Conservation (phyloP, 1,139 yeast genomes). For the Nakaseomyces uthaithaninus region DNA sequence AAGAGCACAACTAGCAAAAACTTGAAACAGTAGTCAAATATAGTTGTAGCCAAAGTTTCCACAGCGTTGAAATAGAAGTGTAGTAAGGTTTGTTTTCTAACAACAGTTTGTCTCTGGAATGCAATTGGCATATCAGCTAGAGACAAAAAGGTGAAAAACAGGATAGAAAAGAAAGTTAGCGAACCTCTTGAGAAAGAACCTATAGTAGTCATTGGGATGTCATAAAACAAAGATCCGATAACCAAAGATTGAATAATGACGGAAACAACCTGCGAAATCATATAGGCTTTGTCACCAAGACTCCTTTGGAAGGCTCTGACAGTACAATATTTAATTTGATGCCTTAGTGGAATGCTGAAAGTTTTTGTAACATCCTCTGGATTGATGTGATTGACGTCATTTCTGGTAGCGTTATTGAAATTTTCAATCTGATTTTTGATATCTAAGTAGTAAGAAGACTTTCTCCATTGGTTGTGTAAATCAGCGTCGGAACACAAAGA, state of each 20-base stretch:
- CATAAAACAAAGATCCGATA: constrained; percentile 43
- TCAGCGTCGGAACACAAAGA: constrained; percentile 39
- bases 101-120: constrained; percentile 41
- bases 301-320: constrained; percentile 41
- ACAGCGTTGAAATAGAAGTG: constrained; percentile 45
- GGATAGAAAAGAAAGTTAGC: constrained; percentile 41
- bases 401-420: constrained; percentile 7
- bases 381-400: constrained; percentile 29
- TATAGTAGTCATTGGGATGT: constrained; percentile 35
- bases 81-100: constrained; percentile 43
- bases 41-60: constrained; percentile 39
- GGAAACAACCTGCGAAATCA: constrained; percentile 38
- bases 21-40: constrained; percentile 39
- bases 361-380: constrained; percentile 36
- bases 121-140: constrained; percentile 43
- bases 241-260: constrained; percentile 42
- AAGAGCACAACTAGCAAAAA: constrained; percentile 36
- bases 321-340: constrained; percentile 38
- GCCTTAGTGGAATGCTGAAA: constrained; percentile 33
- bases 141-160: constrained; percentile 43
- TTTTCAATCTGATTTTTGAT: constrained; percentile 34
- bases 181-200: constrained; percentile 51
- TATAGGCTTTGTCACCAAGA: constrained; percentile 39
- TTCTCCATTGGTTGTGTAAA: constrained; percentile 54
- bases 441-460: constrained; percentile 39